Conservation (phyloP, 225 moss, liverwort and hornwort genomes). For the Sphagnum contortum region DNA sequence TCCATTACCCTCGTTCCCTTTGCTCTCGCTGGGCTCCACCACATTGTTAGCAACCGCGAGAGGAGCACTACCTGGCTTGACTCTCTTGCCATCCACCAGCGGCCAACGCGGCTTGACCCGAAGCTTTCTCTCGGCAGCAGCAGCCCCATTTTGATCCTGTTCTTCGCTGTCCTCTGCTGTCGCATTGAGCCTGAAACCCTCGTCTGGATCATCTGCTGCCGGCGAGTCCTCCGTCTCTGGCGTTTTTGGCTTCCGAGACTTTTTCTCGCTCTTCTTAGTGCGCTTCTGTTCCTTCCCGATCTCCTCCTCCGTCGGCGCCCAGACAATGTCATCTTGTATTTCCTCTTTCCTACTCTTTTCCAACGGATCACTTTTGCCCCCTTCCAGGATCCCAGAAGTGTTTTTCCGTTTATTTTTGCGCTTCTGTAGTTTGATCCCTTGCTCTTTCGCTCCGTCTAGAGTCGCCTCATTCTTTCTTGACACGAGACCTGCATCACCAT, state of each 20-base stretch:
- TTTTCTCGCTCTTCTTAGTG: not conserved
- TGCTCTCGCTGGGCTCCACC: not conserved
- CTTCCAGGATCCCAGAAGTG: not conserved
- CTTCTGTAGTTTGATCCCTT: not conserved
- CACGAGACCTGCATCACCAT: not conserved
- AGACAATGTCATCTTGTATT: not conserved
- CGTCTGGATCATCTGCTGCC: not conserved
- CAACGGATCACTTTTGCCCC: not conserved
- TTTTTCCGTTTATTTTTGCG: slow-evolving; percentile 5
- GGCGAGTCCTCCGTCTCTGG: not conserved
- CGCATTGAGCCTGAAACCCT: not conserved
- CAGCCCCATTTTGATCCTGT: not conserved
- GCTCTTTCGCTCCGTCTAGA: not conserved
- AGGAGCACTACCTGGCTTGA: slow-evolving; percentile 8
- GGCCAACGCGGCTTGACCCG: slow-evolving; percentile 39
- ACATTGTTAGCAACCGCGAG: too few relatives aligned
- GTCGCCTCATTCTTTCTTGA: not conserved
- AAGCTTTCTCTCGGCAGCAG: slow-evolving; percentile 4
- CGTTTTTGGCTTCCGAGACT: not conserved
- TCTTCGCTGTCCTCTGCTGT: not conserved
- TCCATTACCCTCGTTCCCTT: slow-evolving; percentile 3
- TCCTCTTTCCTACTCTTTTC: not conserved
- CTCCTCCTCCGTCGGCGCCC: not conserved
- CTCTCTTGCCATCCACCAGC: slow-evolving; percentile 23
- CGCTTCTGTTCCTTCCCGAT: not conserved